A percentile compares a stretch with the other conserved stretches of the same genome.
Conservation (phyloP, 2,329 filamentous ascomycete species). For the Colletotrichum noveboracense region DNA sequence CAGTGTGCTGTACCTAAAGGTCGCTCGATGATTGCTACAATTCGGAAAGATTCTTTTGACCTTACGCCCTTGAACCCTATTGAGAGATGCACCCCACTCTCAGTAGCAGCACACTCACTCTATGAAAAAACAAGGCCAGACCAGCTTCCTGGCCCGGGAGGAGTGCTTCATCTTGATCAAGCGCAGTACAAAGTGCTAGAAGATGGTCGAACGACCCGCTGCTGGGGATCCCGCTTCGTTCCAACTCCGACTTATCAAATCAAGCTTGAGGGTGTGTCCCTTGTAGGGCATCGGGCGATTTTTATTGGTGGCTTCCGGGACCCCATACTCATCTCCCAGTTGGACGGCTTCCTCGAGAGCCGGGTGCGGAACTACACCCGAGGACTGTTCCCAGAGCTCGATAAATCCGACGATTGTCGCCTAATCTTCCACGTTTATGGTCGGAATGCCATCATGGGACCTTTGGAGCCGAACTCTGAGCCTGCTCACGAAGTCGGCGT, state of each 20-base stretch:
- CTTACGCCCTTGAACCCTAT: constrained; percentile 43
- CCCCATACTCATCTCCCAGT: constrained; percentile 48
- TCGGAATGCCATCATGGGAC: constrained; percentile 29
- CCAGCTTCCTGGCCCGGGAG: constrained; percentile 53
- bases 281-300: constrained; percentile 47
- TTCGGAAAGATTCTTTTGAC: constrained; percentile 49
- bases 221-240: constrained; percentile 39
- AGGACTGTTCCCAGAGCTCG: constrained; percentile 25
- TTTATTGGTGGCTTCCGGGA: constrained; percentile 52
- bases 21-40: constrained; percentile 42
- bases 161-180: constrained; percentile 44
- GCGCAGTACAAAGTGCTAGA: constrained; percentile 41
- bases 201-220: constrained; percentile 39
- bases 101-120: constrained; percentile 57
- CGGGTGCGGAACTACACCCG: constrained; percentile 23
- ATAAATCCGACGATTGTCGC: constrained; percentile 34
- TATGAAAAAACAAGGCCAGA: constrained; percentile 62
- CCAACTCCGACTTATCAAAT: constrained; percentile 41
- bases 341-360: constrained; percentile 37
- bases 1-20: constrained; percentile 53
- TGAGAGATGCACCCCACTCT: constrained; percentile 49
- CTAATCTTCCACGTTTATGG: constrained; percentile 54
- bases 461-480: constrained; percentile 28
- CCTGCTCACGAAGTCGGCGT: constrained; percentile 47
- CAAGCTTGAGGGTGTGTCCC: constrained; percentile 52